Evolutionary conservation across 371 early-diverging fungal species (phyloP).

Genomic region (Polyrhizophydium stewartii): DNA sequence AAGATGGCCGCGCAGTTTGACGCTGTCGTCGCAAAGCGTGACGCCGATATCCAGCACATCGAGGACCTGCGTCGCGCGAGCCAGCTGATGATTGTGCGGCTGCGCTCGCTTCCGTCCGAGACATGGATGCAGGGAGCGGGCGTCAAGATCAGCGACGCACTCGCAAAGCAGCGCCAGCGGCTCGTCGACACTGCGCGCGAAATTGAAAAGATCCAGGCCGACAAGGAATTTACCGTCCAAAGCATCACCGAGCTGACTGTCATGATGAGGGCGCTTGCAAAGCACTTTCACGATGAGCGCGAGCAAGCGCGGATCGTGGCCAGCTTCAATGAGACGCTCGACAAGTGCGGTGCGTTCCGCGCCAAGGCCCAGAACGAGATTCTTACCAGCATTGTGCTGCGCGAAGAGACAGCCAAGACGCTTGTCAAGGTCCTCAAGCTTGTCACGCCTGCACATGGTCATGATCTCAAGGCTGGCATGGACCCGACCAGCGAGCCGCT

Average conservation of each 20-base stretch:
- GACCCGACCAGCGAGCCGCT: too few species aligned
- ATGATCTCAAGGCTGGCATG: too few species aligned
- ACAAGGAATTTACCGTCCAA: neutral
- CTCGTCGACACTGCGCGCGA: neutral
- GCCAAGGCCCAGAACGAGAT: conserved; percentile 2
- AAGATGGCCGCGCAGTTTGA: neutral
- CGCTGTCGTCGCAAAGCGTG: neutral
- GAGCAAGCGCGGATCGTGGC: conserved; percentile 5
- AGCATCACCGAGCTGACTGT: neutral
- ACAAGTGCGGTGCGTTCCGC: conserved; percentile 6
- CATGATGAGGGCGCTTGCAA: neutral
- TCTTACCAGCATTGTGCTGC: neutral
- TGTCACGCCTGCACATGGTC: too few species aligned
- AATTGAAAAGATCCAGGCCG: conserved; percentile 2
- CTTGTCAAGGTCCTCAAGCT: neutral
- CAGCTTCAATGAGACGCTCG: conserved; percentile 11
- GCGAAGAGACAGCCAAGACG: neutral
- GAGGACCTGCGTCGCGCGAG: neutral
- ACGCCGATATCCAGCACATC: neutral
- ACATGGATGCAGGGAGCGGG: neutral
- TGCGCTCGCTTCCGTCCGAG: neutral
- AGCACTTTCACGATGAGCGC: conserved; percentile 7
- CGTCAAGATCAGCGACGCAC: neutral
- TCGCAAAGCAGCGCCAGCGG: neutral
- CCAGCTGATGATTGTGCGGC: neutral